Evolutionary conservation across 805 yeast species (phyloP).

Genomic region (Candida wancherniae): DNA sequence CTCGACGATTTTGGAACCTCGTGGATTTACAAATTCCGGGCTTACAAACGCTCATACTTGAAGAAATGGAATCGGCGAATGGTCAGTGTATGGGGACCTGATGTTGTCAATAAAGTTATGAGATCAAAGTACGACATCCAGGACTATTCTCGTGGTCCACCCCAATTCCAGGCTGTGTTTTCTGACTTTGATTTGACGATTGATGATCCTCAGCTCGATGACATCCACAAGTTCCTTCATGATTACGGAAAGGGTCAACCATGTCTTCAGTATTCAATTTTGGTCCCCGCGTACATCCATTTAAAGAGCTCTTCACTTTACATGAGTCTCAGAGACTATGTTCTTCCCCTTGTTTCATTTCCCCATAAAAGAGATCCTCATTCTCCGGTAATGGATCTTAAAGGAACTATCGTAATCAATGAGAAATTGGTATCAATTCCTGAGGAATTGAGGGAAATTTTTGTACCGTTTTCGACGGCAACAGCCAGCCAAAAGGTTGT

Average conservation of each 20-base stretch:
- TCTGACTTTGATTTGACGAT: slow-evolving; percentile 28
- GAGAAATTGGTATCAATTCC: slow-evolving; percentile 46
- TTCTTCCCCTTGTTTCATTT: slow-evolving; percentile 48
- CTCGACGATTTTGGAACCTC: slow-evolving; percentile 26
- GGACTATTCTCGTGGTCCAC: slow-evolving; percentile 31
- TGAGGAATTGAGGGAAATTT: slow-evolving; percentile 44
- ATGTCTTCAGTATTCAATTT: slow-evolving; percentile 47
- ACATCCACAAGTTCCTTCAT: slow-evolving; percentile 35
- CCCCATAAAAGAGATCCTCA: slow-evolving; percentile 26
- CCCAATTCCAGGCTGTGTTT: slow-evolving; percentile 27
- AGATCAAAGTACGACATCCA: slow-evolving; percentile 32
- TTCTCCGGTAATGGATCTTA: slow-evolving; percentile 25
- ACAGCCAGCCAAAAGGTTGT: slow-evolving; percentile 18
- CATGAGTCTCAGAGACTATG: slow-evolving; percentile 27
- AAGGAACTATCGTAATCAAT: slow-evolving; percentile 50
- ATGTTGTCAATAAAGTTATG: slow-evolving; percentile 25
- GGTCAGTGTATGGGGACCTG: slow-evolving; percentile 32
- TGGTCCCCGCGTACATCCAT: slow-evolving; percentile 47
- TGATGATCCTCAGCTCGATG: slow-evolving; percentile 24
- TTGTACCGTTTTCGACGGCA: slow-evolving; percentile 55
- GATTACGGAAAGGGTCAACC: slow-evolving; percentile 49
- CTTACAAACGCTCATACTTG: slow-evolving; percentile 21
- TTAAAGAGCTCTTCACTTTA: slow-evolving; percentile 20
- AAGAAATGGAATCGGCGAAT: slow-evolving; percentile 24
- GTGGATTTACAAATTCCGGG: slow-evolving; percentile 31